These are phyloP conservation scores for Hygrophila difformis DNA, from an alignment of 257 asterid species.

Conservation along the genomic window DNA sequence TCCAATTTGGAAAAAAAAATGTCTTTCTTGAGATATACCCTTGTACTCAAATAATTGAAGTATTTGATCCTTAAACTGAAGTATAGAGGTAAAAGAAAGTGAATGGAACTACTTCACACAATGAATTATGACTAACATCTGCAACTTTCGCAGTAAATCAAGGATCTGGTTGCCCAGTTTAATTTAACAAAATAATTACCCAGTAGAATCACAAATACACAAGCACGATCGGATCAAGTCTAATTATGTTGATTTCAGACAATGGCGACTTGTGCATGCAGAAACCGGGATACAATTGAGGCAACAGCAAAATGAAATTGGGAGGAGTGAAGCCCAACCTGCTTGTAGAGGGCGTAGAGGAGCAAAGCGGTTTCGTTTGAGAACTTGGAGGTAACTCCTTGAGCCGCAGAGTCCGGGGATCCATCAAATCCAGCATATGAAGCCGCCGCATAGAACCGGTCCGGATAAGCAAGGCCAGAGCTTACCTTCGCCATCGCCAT, in stretches of 20 bases:
- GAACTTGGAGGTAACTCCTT: conserved; percentile 72
- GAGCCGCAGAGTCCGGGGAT: conserved; percentile 54
- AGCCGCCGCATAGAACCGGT: conserved; percentile 90
- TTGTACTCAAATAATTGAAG: no score
- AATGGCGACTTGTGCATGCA: conserved; percentile 8
- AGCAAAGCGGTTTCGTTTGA: conserved; percentile 74
- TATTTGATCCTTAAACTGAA: no score
- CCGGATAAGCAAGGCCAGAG: conserved; percentile 93
- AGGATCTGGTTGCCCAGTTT: no score
- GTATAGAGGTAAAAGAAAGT: no score
- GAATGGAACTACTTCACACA: no score
- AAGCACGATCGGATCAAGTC: no score
- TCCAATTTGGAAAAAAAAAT: no score
- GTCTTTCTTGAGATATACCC: no score
- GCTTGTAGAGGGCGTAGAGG: conserved; percentile 87
- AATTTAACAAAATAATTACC: no score
- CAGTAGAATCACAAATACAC: no score
- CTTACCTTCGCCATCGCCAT: conserved; percentile 52
- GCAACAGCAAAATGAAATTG: neutral
- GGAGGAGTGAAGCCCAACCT: conserved; percentile 33
- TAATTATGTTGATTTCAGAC: neutral
- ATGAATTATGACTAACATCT: no score
- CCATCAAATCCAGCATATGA: conserved; percentile 81
- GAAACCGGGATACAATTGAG: conserved; percentile 3
- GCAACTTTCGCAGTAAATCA: no score